A percentile compares a stretch with the other conserved stretches of the same genome.
phyloP scores from a whole-genome alignment of 2,329 filamentous ascomycete genomes.

The Cladophialophora immunda region DNA sequence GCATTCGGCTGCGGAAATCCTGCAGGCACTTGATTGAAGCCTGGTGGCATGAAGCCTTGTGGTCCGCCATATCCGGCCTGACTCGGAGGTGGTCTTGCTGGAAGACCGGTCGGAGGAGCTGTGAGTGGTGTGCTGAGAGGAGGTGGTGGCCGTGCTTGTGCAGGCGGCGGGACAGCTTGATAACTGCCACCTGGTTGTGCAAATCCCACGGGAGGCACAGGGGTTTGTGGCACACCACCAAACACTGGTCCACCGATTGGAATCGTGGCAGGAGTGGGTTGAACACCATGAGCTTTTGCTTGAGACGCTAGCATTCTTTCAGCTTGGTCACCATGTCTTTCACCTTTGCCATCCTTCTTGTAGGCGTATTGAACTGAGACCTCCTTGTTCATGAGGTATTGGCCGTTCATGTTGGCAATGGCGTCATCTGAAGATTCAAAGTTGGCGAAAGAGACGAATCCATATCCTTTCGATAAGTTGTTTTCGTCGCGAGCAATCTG shows the following conservation, averaged over 20 bases:
- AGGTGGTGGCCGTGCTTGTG: conserved; percentile 60
- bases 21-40: conserved; percentile 48
- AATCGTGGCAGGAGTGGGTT: conserved; percentile 80
- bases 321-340: conserved; percentile 92
- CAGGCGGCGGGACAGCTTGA: conserved; percentile 53
- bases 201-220: conserved; percentile 52
- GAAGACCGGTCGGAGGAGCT: conserved; percentile 62
- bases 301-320: conserved; percentile 91
- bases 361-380: conserved; percentile 97
- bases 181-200: conserved; percentile 52
- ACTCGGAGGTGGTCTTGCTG: conserved; percentile 74
- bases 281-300: conserved; percentile 92
- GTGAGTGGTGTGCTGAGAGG: conserved; percentile 63
- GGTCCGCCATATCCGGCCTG: conserved; percentile 74
- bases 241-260: conserved; percentile 52
- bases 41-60: conserved; percentile 60
- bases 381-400: conserved; percentile 97
- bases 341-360: conserved; percentile 98
- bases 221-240: conserved; percentile 40
- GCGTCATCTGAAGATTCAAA: conserved; percentile 95
- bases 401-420: conserved; percentile 90
- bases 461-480: conserved; percentile 91
- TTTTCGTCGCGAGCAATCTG: conserved; percentile 82
- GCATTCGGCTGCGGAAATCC: conserved; percentile 51
- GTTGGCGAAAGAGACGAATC: conserved; percentile 90